A percentile compares a stretch with the other conserved stretches of the same genome.
Conservation (phyloP, 108 stramenopile genomes). For the Fistulifera pelliculosa region DNA sequence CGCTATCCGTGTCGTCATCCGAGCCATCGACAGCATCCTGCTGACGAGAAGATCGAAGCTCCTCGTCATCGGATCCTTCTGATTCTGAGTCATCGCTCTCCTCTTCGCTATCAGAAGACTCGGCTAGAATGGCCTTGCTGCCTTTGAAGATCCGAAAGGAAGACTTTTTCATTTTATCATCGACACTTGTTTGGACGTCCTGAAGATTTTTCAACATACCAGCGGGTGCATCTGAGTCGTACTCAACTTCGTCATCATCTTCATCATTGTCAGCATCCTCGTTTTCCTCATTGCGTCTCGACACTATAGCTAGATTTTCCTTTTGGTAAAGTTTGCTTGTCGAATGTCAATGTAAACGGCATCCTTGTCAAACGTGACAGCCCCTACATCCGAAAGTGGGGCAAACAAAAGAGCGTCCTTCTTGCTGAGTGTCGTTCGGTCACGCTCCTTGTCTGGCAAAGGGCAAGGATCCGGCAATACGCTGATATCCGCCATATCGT, state of each 20-base stretch:
- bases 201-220: slow-evolving; percentile 83
- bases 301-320: slow-evolving; percentile 47
- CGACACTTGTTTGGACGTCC: slow-evolving; percentile 76
- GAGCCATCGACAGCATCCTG: slow-evolving; percentile 2
- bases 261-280: slow-evolving; percentile 21
- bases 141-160: slow-evolving; percentile 77
- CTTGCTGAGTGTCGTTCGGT: slow-evolving; percentile 65
- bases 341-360: slow-evolving; percentile 97
- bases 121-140: slow-evolving; percentile 54
- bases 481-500: slow-evolving; percentile 54
- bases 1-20: not conserved
- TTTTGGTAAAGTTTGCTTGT: slow-evolving; percentile 80
- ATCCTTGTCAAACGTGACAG: slow-evolving; percentile 89
- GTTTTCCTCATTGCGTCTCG: slow-evolving; percentile 7
- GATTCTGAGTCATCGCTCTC: slow-evolving; percentile 13
- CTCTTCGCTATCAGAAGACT: slow-evolving; percentile 26
- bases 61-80: no score
- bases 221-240: slow-evolving; percentile 42
- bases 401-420: slow-evolving; percentile 93
- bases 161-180: slow-evolving; percentile 79
- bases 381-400: slow-evolving; percentile 89
- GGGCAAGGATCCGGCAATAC: slow-evolving; percentile 82
- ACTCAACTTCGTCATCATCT: slow-evolving; percentile 31
- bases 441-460: slow-evolving; percentile 66
- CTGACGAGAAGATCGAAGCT: slow-evolving; percentile 6